Evolutionary conservation across 2,329 filamentous ascomycete genomes (phyloP).

Genomic region (Neocatenulostroma microsporum): DNA sequence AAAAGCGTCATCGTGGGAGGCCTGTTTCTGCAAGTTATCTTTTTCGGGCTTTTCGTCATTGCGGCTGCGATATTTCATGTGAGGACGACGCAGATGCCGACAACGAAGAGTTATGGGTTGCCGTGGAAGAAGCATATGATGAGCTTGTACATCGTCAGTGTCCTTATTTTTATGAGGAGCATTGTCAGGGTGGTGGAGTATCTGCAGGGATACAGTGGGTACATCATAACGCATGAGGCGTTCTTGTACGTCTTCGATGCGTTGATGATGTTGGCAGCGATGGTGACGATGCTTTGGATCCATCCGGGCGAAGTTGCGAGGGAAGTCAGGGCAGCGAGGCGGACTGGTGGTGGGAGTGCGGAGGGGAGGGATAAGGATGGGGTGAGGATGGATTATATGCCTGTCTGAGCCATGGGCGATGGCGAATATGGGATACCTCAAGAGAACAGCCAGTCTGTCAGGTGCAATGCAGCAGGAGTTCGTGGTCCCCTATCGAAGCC

Average conservation of each 20-base stretch:
- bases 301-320: conserved; percentile 18
- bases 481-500: too few species aligned
- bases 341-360: background rate
- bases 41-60: conserved; percentile 45
- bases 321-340: conserved; percentile 3
- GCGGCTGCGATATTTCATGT: conserved; percentile 24
- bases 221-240: conserved; percentile 31
- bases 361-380: background rate
- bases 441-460: too few species aligned
- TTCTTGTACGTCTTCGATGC: conserved; percentile 25
- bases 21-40: conserved; percentile 32
- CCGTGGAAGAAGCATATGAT: conserved; percentile 33
- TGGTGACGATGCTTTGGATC: conserved; percentile 16
- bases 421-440: too few species aligned
- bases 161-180: conserved; percentile 43
- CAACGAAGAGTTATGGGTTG: conserved; percentile 11
- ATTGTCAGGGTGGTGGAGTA: conserved; percentile 47
- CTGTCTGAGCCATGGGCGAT: too few species aligned
- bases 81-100: conserved; percentile 18
- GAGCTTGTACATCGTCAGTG: conserved; percentile 37
- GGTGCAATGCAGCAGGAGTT: too few species aligned
- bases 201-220: conserved; percentile 36
- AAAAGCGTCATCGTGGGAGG: conserved; percentile 42
- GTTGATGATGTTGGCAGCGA: conserved; percentile 16
- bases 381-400: conserved; percentile 2